Evolutionary conservation across 73 alveolate species (phyloP).

Genomic region (Paramecium octaurelia): DNA sequence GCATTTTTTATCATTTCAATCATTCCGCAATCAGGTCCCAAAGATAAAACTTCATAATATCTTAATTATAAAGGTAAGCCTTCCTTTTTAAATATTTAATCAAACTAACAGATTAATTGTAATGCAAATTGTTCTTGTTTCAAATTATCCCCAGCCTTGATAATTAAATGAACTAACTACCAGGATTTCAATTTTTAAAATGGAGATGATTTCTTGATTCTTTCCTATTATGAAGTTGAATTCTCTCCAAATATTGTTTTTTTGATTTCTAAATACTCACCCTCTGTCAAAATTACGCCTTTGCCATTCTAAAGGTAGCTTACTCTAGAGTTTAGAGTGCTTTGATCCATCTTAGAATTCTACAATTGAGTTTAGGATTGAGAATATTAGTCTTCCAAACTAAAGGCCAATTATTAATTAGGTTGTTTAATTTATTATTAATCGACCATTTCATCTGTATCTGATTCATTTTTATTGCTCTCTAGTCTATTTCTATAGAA

Average conservation of each 20-base stretch:
- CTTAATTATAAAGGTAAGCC: slow-evolving; percentile 70
- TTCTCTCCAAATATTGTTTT: neutral
- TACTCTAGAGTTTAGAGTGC: neutral
- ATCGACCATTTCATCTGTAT: neutral
- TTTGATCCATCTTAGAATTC: neutral
- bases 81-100: slow-evolving; percentile 76
- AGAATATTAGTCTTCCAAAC: neutral
- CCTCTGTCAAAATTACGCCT: neutral
- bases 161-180: neutral
- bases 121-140: neutral
- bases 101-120: slow-evolving; percentile 74
- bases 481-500: slow-evolving; percentile 9
- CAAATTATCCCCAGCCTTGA: neutral
- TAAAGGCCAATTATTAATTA: neutral
- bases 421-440: neutral
- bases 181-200: neutral
- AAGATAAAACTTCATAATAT: slow-evolving; percentile 88
- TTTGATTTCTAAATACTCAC: neutral
- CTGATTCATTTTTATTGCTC: neutral
- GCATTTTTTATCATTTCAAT: slow-evolving; percentile 86
- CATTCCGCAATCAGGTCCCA: slow-evolving; percentile 88
- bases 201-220: neutral
- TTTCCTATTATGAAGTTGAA: neutral
- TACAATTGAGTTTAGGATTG: neutral
- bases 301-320: neutral